Conservation (phyloP, 345 rosid species). For the Citrus mangshanensis region DNA sequence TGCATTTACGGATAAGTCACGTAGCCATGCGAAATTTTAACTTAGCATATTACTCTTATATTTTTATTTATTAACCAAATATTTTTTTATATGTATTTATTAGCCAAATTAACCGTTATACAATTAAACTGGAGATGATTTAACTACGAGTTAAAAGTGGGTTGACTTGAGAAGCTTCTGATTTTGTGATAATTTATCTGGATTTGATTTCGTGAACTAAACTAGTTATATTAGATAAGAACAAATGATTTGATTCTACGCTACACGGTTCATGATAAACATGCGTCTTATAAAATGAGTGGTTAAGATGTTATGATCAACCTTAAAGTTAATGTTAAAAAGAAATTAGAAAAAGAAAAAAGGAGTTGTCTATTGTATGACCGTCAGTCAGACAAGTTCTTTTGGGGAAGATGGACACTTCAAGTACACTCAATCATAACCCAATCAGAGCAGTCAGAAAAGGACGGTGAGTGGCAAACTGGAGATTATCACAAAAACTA, state of each 20-base stretch:
- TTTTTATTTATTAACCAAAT: too few species aligned
- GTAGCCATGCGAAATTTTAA: too few species aligned
- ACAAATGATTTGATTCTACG: not conserved
- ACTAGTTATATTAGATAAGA: too few species aligned
- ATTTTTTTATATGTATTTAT: too few species aligned
- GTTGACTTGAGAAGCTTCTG: not conserved
- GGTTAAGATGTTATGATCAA: too few species aligned
- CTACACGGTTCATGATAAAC: not conserved
- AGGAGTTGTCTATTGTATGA: too few species aligned
- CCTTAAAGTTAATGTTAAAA: too few species aligned
- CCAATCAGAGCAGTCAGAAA: not conserved
- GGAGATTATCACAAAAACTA: constrained; percentile 19
- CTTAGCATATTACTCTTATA: too few species aligned
- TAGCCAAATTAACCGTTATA: not conserved
- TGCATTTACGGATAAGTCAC: too few species aligned
- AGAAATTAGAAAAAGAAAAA: too few species aligned
- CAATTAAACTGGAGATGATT: not conserved
- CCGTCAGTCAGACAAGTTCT: not conserved
- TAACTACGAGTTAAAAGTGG: not conserved
- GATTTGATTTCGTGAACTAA: too few species aligned
- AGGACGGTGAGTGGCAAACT: constrained; percentile 21
- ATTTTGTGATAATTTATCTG: not conserved
- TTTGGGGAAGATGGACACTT: not conserved
- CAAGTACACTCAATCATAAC: not conserved
- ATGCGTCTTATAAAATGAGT: too few species aligned